Conservation (phyloP, 306 rosid species). For the Citrullus mucosospermus region DNA sequence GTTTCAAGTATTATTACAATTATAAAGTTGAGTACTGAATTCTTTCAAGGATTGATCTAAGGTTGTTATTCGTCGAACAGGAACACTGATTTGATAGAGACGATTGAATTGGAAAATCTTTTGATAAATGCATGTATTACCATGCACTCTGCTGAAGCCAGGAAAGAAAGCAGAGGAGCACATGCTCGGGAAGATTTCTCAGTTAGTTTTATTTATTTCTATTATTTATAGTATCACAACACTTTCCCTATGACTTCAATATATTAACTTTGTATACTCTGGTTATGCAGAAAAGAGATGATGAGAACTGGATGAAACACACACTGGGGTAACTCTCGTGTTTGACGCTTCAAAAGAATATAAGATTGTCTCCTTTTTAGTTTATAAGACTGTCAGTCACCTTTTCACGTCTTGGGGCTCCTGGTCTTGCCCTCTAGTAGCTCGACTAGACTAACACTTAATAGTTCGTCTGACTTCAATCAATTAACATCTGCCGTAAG, state of each 20-base stretch:
- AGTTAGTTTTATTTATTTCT: constrained; percentile 23
- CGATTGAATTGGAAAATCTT: constrained; percentile 80
- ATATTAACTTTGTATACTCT: constrained; percentile 10
- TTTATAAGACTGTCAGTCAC: neutral
- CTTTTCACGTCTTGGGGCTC: neutral
- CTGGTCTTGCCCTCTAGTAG: neutral
- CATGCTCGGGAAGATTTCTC: constrained; percentile 88
- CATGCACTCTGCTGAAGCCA: constrained; percentile 91
- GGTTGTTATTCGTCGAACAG: constrained; percentile 21
- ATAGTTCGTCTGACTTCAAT: neutral
- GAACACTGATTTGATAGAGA: constrained; percentile 83
- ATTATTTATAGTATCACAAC: neutral
- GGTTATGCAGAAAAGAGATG: constrained; percentile 81
- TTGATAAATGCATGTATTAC: constrained; percentile 81
- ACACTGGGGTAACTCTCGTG: constrained; percentile 64
- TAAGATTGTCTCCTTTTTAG: neutral
- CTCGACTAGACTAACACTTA: neutral
- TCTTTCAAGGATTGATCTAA: neutral
- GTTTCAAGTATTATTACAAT: neutral
- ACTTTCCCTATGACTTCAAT: neutral
- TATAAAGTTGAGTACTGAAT: neutral
- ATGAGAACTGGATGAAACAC: constrained; percentile 87
- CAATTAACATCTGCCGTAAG: neutral
- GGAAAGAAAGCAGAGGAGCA: constrained; percentile 95
- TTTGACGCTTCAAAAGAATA: neutral